Conservation (phyloP, 106 monocot species). For the Cymbidium sinense region DNA sequence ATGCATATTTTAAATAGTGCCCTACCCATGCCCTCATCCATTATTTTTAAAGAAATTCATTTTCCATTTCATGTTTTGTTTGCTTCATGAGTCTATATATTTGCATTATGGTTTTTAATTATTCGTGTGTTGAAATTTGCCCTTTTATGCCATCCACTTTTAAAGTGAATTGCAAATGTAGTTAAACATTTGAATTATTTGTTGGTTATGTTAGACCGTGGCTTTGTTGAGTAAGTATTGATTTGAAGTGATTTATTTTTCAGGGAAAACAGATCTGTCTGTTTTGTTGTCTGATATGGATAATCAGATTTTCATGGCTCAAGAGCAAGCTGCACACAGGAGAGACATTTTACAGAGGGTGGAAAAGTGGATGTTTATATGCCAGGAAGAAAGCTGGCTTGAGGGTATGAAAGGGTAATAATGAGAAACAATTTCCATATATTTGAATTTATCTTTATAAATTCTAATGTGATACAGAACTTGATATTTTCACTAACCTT, state of each 20-base stretch:
- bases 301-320: constrained; percentile 59
- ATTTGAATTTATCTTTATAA: background rate
- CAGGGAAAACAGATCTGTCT: constrained; percentile 65
- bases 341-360: constrained; percentile 90
- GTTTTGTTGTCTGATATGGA: constrained; percentile 66
- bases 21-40: background rate
- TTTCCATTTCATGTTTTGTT: background rate
- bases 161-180: background rate
- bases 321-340: constrained; percentile 71
- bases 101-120: background rate
- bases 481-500: background rate
- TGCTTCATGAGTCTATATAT: background rate
- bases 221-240: background rate
- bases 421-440: background rate
- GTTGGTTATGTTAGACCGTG: background rate
- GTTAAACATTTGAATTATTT: background rate
- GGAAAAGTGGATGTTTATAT: constrained; percentile 76
- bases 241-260: background rate
- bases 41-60: background rate
- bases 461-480: background rate
- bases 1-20: background rate
- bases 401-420: constrained; percentile 87
- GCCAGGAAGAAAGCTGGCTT: constrained; percentile 79
- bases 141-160: background rate
- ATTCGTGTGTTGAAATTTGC: background rate